Base-by-base conservation (phyloP, 345 rosid species). In the Camelina sativa region DNA sequence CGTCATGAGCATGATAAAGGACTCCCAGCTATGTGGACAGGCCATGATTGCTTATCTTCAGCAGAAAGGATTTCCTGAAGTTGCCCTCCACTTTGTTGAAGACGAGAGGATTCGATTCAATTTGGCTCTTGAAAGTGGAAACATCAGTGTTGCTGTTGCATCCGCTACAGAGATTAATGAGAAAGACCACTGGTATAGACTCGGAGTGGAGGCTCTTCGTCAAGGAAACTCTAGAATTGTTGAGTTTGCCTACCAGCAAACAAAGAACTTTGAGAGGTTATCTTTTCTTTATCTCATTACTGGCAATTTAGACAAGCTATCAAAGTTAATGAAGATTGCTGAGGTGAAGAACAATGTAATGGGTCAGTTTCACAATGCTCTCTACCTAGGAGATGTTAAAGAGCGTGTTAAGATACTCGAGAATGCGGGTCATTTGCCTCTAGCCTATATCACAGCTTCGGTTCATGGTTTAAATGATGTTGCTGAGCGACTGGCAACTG, bases 61-160 rank as follows among this genome's bases (percentile, higher is more conserved):
- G 72, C 97, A 92, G 76, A 95, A 92, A 76, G 97, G 97, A 17
- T 95, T 95, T 65, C 99, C 97, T 72, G 99, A 95, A 84, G 97
- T 95, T 74, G 99, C 99, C 72, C 85, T 95, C 47, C 97, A 95
- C 80, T 95, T 95, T 80, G 97, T 95, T 68, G 93, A 90, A 76
- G 99, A 92, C 28, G 97, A 92, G 84, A 88, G 91, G 74, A 89
- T 97, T 62, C 86, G 99, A 23, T 95, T 92, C 71, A 95, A 92
- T 73, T 79, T 95, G 88, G 97, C 99, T 63, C 69, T 92, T 47
- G 98, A 88, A 84, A 90, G 98, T 69, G 98, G 98, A 43, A 92
- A 92, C 76, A 92, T 92, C 77, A 89, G 90, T 76, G 83, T 90
- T 71, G 97, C 97, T 38, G 97, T 92, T 73, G 96, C 96, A 59